phyloP scores from a whole-genome alignment of 2,329 filamentous ascomycete genomes.

The Verticillium albo-atrum region DNA sequence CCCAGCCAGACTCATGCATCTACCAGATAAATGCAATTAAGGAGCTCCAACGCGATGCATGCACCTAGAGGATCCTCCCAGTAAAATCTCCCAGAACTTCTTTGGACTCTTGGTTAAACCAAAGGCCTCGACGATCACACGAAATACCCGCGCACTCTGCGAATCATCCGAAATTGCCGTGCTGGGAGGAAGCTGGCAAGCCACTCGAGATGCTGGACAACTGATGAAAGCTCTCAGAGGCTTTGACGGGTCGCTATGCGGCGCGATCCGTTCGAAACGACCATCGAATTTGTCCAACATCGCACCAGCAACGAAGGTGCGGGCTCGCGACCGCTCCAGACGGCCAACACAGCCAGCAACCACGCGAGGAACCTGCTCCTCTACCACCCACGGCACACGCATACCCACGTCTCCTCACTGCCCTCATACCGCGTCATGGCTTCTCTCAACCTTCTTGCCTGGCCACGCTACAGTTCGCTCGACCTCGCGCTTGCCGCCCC shows the following conservation, averaged over 20 bases:
- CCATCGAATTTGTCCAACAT: constrained; percentile 21
- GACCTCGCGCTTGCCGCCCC: background rate
- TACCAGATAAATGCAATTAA: background rate
- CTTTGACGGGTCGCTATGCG: constrained; percentile 57
- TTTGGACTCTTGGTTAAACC: constrained; percentile 4
- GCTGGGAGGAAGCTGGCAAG: background rate
- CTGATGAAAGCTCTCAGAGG: constrained; percentile 57
- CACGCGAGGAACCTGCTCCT: background rate
- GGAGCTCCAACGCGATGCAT: background rate
- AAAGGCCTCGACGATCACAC: background rate
- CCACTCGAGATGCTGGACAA: constrained; percentile 40
- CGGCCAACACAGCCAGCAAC: background rate
- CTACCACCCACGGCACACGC: background rate
- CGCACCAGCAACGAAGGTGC: background rate
- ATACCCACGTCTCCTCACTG: constrained; percentile 15
- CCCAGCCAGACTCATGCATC: background rate
- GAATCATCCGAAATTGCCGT: background rate
- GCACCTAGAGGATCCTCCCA: background rate
- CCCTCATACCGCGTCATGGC: constrained; percentile 30
- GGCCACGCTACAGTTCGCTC: background rate
- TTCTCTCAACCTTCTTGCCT: constrained; percentile 35
- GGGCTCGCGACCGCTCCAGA: constrained; percentile 1
- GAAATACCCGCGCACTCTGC: background rate
- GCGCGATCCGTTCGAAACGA: constrained; percentile 47
- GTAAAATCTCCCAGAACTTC: background rate